A percentile compares a stretch with the other conserved stretches of the same genome.
phyloP scores from a whole-genome alignment of 179 eudicot species.

The Actinidia chinensis region DNA sequence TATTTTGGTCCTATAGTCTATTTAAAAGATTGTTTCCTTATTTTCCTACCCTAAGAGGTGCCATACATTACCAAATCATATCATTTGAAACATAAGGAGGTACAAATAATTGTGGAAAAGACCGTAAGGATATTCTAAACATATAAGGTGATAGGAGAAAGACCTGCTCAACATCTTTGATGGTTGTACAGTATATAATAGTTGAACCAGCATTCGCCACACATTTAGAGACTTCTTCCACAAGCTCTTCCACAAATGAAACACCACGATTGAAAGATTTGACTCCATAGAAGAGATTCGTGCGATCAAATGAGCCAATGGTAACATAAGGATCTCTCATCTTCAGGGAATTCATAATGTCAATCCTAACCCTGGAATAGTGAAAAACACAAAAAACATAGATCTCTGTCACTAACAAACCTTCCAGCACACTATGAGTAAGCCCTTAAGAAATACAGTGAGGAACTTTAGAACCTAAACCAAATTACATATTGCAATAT shows the following conservation, averaged over 20 bases:
- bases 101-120: not conserved
- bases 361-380: conserved; percentile 59
- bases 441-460: not conserved
- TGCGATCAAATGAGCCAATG: conserved; percentile 82
- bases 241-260: conserved; percentile 56
- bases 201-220: conserved; percentile 62
- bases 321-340: conserved; percentile 63
- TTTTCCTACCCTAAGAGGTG: not conserved
- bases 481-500: not conserved
- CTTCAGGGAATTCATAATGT: conserved; percentile 60
- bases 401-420: not conserved
- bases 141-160: conserved; percentile 1
- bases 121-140: not conserved
- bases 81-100: not conserved
- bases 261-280: conserved; percentile 53
- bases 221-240: conserved; percentile 56
- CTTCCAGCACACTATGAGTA: conserved; percentile 6
- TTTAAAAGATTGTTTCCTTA: too few relatives aligned
- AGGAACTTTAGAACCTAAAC: not conserved
- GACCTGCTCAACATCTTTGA: conserved; percentile 81
- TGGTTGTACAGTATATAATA: conserved; percentile 77
- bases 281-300: conserved; percentile 74
- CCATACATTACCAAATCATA: not conserved
- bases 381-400: conserved; percentile 4
- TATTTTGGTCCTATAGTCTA: not conserved